Conservation (phyloP, 208 protist species). For the Acanthamoeba castellanii region DNA sequence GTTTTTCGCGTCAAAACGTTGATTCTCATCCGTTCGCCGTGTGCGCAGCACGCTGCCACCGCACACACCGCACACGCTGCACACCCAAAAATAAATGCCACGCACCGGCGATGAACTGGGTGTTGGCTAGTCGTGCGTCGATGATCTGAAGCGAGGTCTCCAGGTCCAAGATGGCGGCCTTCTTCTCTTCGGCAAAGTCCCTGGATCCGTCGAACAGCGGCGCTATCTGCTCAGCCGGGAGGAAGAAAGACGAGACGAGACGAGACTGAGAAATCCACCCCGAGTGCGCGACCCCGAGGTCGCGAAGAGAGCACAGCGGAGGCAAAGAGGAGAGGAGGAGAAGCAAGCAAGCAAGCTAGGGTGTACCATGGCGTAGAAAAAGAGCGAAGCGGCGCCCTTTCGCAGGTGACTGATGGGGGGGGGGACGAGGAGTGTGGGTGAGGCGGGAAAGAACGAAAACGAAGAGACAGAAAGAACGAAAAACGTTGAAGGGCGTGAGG, state of each 20-base stretch:
- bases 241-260: not conserved
- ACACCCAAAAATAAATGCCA: too few species aligned
- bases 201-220: constrained; percentile 25
- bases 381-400: constrained; percentile 27
- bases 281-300: not conserved
- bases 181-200: constrained; percentile 11
- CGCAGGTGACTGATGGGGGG: not conserved
- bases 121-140: not conserved
- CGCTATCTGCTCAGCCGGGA: not conserved
- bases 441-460: not conserved
- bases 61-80: not conserved
- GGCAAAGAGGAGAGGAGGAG: not conserved
- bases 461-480: not conserved
- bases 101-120: not conserved
- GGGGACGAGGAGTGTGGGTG: not conserved
- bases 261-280: not conserved
- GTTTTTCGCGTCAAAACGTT: too few species aligned
- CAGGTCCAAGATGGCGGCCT: constrained; percentile 1
- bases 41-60: not conserved
- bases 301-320: not conserved
- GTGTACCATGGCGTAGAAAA: constrained; percentile 3
- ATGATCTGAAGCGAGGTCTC: not conserved
- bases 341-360: not conserved
- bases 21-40: not conserved
- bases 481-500: not conserved